Conservation (phyloP, 257 asterid genomes). For the Solanum paucissectum region DNA sequence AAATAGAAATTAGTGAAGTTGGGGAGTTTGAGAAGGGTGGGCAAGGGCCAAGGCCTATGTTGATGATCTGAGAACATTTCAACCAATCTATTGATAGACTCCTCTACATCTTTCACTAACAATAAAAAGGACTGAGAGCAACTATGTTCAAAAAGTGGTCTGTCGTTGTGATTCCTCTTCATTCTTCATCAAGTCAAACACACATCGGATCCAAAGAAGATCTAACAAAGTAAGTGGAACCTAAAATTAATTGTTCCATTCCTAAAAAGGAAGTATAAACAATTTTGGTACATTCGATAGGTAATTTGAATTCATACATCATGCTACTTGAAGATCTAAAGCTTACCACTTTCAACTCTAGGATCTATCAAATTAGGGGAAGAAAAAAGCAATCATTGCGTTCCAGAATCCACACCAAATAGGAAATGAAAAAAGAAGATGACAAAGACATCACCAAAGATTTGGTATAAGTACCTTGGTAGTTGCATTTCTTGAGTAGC, state of each 20-base stretch:
- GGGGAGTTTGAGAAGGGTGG: not conserved
- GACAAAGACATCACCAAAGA: not conserved
- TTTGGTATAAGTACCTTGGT: conserved; percentile 21
- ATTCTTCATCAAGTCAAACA: not conserved
- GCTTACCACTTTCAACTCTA: not conserved
- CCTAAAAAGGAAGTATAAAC: not conserved
- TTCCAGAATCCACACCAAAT: not conserved
- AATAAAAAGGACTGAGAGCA: not conserved
- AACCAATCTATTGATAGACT: not conserved
- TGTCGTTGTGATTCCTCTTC: not conserved
- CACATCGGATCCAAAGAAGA: not conserved
- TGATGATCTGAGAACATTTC: not conserved
- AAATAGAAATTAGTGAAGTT: not conserved
- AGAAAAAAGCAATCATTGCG: not conserved
- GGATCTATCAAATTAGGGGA: not conserved
- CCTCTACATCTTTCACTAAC: not conserved
- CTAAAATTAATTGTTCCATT: not conserved
- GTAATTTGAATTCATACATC: not conserved
- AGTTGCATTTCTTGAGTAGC: conserved; percentile 31
- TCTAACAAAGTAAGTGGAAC: not conserved
- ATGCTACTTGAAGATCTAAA: not conserved
- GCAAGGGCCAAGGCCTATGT: not conserved
- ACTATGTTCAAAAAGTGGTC: not conserved
- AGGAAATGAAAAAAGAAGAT: not conserved
- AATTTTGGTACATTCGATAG: not conserved